A percentile compares a stretch with the other conserved stretches of the same genome.
Evolutionary conservation across 2,329 filamentous ascomycete species (phyloP).

Genomic region (Calycina marina): DNA sequence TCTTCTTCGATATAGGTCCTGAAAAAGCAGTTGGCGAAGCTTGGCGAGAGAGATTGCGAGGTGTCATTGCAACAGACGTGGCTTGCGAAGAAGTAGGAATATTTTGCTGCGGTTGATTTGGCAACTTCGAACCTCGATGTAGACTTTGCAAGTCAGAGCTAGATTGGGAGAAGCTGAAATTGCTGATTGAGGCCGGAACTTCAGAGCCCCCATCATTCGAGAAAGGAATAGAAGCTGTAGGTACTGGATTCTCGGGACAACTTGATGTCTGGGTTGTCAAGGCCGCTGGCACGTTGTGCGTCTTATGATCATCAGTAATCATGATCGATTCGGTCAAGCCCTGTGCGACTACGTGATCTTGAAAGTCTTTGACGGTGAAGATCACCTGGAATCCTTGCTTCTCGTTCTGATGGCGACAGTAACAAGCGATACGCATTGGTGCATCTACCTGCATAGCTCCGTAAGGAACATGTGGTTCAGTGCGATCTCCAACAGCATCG

Average conservation of each 20-base stretch:
- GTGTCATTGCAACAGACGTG: conserved; percentile 33
- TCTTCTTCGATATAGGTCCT: conserved; percentile 61
- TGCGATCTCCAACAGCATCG: conserved; percentile 26
- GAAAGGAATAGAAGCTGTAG: conserved; percentile 30
- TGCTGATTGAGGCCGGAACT: conserved; percentile 21
- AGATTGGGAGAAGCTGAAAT: conserved; percentile 44
- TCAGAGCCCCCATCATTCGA: conserved; percentile 17
- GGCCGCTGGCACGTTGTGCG: conserved; percentile 39
- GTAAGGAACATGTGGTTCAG: conserved; percentile 25
- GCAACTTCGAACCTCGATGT: conserved; percentile 31
- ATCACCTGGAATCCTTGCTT: conserved; percentile 88
- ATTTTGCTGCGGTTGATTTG: too few relatives aligned
- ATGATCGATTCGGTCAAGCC: conserved; percentile 78
- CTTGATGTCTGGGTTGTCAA: conserved; percentile 19
- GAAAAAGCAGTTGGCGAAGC: conserved; percentile 52
- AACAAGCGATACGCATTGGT: conserved; percentile 93
- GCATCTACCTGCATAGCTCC: conserved; percentile 66
- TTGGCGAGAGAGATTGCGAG: conserved; percentile 55
- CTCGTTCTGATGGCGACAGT: conserved; percentile 88
- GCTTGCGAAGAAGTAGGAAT: conserved; percentile 23
- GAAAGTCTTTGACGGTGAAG: conserved; percentile 79
- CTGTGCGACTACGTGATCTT: conserved; percentile 66
- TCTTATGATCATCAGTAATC: conserved; percentile 98
- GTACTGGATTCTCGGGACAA: conserved; percentile 21
- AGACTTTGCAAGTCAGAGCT: conserved; percentile 47